These are phyloP conservation scores for Paraconiothyrium sp. DNA, from an alignment of 2,329 filamentous ascomycete species.

Conservation along the genomic window DNA sequence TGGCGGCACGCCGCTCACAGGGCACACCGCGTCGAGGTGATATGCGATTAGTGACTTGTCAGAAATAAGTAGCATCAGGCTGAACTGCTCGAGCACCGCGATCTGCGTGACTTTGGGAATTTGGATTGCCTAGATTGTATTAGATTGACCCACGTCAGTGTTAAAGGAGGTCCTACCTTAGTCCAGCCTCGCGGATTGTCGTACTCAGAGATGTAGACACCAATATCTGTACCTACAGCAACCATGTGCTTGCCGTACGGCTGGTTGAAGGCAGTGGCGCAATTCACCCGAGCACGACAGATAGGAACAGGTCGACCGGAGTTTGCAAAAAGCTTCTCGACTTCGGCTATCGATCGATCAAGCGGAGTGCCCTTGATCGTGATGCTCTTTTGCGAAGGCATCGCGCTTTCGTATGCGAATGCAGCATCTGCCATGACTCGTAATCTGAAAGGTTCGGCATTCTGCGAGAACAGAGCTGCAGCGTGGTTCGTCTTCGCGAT, in stretches of 20 bases:
- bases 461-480: constrained; percentile 85
- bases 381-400: constrained; percentile 66
- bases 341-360: constrained; percentile 87
- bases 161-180: constrained; percentile 68
- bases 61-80: constrained; percentile 87
- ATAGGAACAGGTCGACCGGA: constrained; percentile 77
- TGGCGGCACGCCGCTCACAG: constrained; percentile 63
- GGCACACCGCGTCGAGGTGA: constrained; percentile 84
- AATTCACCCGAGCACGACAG: constrained; percentile 88
- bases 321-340: constrained; percentile 76
- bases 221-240: constrained; percentile 93
- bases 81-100: constrained; percentile 94
- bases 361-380: constrained; percentile 90
- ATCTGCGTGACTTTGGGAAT: constrained; percentile 86
- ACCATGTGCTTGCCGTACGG: constrained; percentile 86
- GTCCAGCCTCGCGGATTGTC: constrained; percentile 91
- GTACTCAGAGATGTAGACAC: constrained; percentile 88
- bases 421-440: constrained; percentile 92
- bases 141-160: constrained; percentile 27
- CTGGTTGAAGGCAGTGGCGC: constrained; percentile 85
- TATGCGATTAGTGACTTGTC: constrained; percentile 94
- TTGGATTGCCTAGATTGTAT: constrained; percentile 72
- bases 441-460: constrained; percentile 93
- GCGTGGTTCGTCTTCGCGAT: constrained; percentile 95
- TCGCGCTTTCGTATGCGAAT: constrained; percentile 79